Evolutionary conservation across 176 grass and related monocot genomes (phyloP), one percentile per base, ranked within the genome.

Genomic region (Eragrostis curvula): DNA sequence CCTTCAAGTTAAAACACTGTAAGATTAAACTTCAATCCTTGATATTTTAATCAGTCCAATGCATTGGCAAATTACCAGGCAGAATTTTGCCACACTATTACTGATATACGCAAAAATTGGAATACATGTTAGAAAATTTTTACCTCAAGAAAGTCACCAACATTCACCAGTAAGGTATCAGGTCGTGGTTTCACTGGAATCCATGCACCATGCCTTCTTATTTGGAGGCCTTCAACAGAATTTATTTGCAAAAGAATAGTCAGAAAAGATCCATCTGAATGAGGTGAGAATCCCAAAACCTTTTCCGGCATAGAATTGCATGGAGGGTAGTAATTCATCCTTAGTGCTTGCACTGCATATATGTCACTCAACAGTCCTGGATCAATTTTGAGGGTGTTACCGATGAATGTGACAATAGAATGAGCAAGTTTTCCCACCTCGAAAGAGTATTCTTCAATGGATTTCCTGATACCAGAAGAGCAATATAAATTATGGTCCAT

Each of bases 261-360:
- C 30, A 91, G 41, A 46, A 87, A 75, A 52, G 49, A 74, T 72
- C 14, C 70, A 78, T 91, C 81, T 13, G 89, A 91, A 79, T 91
- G 89, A 0, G 77, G 50, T 28, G 70, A 75, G 4, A 95, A 79
- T 2, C 89, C 92, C 40, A 94, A 24, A 20, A 94, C 77, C 73
- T 94, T 91, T 30, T 89, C 60, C 0, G 86, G 41, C 36, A 66
- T 71, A 9, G 88, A 69, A 29, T 7, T 16, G 44, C 89, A 94
- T 51, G 78, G 87, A 63, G 92, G 92, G 44, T 94, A 94, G 61
- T 92, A 94, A 66, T 87, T 87, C 41, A 94, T 87, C 23, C 87
- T 62, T 6, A 85, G 28, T 50, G 28, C 12, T 80, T 91, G 92
- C 13, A 71, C 57, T 4, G 25, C 66, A 39, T 75, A 85, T 56